Percentiles rank a stretch among this genome's conserved stretches.
phyloP scores from a whole-genome alignment of 768 basidiomycete species.

The Chlorophyllum brunneum region DNA sequence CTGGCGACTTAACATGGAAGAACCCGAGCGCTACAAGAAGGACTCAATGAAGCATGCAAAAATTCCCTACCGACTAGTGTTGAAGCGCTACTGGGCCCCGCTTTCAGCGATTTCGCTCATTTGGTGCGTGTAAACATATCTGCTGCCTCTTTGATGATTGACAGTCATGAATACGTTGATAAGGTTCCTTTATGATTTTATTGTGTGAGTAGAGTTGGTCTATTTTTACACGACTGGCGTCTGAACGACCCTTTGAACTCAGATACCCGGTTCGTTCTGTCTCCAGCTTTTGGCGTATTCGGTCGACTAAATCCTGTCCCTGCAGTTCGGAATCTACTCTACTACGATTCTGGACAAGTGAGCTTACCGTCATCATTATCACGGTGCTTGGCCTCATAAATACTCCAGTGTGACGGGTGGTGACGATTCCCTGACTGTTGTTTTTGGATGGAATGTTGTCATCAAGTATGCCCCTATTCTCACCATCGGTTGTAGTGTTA shows the following conservation, averaged over 20 bases:
- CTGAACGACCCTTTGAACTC: not conserved
- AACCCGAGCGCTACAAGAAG: conserved; percentile 69
- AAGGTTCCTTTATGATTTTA: conserved; percentile 80
- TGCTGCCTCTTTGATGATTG: not conserved
- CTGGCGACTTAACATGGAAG: conserved; percentile 84
- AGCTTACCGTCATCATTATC: conserved; percentile 13
- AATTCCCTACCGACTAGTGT: conserved; percentile 73
- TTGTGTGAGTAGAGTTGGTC: conserved; percentile 46
- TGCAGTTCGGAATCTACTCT: conserved; percentile 76
- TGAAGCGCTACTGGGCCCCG: conserved; percentile 78
- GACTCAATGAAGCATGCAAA: conserved; percentile 73
- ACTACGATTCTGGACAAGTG: conserved; percentile 70
- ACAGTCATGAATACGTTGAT: not conserved
- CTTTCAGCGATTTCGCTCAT: conserved; percentile 70
- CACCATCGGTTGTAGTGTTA: not conserved
- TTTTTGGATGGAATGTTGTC: conserved; percentile 83
- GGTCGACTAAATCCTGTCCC: not conserved
- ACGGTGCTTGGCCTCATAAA: not conserved
- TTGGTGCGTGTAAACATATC: conserved; percentile 46
- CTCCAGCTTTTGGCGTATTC: not conserved
- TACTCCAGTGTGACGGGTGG: conserved; percentile 53
- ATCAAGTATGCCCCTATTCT: conserved; percentile 56
- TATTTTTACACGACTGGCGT: not conserved
- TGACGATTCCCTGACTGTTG: conserved; percentile 45
- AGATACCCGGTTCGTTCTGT: conserved; percentile 59